Conservation (phyloP, 805 yeast genomes). For the Pichia scutulata region DNA sequence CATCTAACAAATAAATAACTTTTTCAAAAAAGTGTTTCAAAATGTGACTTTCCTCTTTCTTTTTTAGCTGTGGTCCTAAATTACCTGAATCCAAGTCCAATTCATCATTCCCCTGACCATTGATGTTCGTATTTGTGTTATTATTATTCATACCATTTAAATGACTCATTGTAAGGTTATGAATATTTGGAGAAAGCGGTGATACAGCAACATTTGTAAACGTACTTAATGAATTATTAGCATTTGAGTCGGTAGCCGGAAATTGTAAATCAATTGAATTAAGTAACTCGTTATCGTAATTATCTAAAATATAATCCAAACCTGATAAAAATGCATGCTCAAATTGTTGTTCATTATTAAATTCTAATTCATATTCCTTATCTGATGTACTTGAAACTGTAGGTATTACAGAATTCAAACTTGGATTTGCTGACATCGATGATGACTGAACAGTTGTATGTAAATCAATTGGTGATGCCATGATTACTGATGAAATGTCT, state of each 20-base stretch:
- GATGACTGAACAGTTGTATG: not conserved
- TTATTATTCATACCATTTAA: not conserved
- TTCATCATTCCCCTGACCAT: not conserved
- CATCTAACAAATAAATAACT: slow-evolving; percentile 45
- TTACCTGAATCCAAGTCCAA: slow-evolving; percentile 19
- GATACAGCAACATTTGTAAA: not conserved
- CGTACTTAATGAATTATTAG: not conserved
- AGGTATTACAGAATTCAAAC: not conserved
- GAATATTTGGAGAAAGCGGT: not conserved
- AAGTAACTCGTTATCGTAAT: slow-evolving; percentile 7
- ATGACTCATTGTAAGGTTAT: not conserved
- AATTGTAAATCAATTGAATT: slow-evolving; percentile 2
- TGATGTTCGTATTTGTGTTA: not conserved
- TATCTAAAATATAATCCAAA: slow-evolving; percentile 24
- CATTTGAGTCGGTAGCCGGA: not conserved
- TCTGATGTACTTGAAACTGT: not conserved
- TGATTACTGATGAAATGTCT: not conserved
- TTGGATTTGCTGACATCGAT: not conserved
- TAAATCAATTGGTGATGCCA: not conserved
- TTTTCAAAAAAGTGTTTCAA: slow-evolving; percentile 49
- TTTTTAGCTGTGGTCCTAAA: slow-evolving; percentile 14
- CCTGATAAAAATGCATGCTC: slow-evolving; percentile 28
- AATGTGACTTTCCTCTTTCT: slow-evolving; percentile 45
- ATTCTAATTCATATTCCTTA: slow-evolving; percentile 11
- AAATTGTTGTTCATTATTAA: slow-evolving; percentile 21